Evolutionary conservation across 139 green algal genomes (phyloP), one percentile per base, ranked within the genome.

Genomic region (Micromonas pusilla): DNA sequence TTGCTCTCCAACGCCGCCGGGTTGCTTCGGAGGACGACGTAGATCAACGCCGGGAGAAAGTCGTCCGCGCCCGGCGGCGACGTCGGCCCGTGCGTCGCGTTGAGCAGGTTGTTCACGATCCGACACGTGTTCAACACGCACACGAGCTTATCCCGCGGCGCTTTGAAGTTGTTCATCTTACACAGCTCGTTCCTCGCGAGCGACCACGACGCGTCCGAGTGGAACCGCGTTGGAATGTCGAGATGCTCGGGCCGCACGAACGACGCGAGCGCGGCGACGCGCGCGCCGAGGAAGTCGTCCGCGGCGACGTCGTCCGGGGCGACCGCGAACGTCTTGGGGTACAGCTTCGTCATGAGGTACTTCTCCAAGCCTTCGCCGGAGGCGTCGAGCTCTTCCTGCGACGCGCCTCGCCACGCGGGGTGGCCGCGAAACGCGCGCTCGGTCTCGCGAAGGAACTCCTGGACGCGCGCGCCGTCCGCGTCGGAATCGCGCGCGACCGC

Each of bases 271-370:
- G 83, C 88, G 0, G 72, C 65, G 72, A 92, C 84, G 79, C 89
- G 79, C 73, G 73, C 33, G 3, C 63, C 78, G 68, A 98, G 80
- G 36, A 87, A 76, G 30, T 79, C 85, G 79, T 98, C 94, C 0
- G 87, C 80, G 80, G 96, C 92, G 23, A 66, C 62, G 63, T 98
- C 93, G 52, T 91, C 83, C 1, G 57, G 62, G 9, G 63, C 79
- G 13, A 81, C 36, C 0, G 70, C 87, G 83, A 98, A 99, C 1
- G 85, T 90, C 0, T 37, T 84, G 31, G 89, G 81, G 79, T 93
- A 91, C 66, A 98, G 83, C 85, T 98, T 98, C 30, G 90, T 97
- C 87, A 97, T 91, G 31, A 98, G 78, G 75, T 99, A 99, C 84
- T 97, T 97, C 77, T 98, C 94, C 72, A 98, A 78, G 20, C 92